Evolutionary conservation across 139 green algal genomes (phyloP), one percentile per base, ranked within the genome.

Genomic region (Chlorella ohadii): DNA sequence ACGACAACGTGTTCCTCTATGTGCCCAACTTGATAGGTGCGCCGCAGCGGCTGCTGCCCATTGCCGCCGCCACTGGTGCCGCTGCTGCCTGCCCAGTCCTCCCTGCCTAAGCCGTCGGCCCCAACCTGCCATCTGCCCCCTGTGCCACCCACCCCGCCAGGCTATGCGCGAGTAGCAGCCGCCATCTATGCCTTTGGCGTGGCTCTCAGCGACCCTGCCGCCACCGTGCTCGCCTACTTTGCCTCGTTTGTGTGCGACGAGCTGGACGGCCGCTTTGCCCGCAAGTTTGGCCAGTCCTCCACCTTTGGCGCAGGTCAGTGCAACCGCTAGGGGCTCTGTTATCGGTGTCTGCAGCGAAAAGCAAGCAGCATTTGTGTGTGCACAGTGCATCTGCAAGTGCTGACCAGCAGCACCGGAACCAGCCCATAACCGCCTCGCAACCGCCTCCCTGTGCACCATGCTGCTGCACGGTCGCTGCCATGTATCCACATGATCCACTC

Each of bases 221-320:
- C 78, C 19, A 93, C 88, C 34, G 85, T 97, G 0, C 23, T 89
- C 1, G 67, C 87, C 4, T 98, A 98, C 81, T 93, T 93, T 34
- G n/a, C 94, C 5, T 79, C 78, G 78, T 99, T 99, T 82, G 93
- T 97, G 15, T 96, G 92, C 51, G 97, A 99, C 81, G 97, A 99
- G 73, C 87, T 98, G 55, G 97, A 99, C 80, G 97, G 97, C 0
- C 88, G 96, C 15, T 95, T 95, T 77, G 97, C 97, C 0, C 87
- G 96, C 41, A 88, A 90, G 79, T 90, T 98, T 15, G 87, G 94
- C 72, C 96, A 99, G 76, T 94, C 88, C 1, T 97, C 93, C 27
- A 98, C 91, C 6, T 87, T 99, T 15, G 97, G 97, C 1, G 92
- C 92, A 0, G 76, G 76, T 70, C 27, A n/a, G n/a, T n/a, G n/a